These are phyloP conservation scores for Neurospora sp. DNA, from an alignment of 495 filamentous ascomycete genomes.

Conservation along the genomic window DNA sequence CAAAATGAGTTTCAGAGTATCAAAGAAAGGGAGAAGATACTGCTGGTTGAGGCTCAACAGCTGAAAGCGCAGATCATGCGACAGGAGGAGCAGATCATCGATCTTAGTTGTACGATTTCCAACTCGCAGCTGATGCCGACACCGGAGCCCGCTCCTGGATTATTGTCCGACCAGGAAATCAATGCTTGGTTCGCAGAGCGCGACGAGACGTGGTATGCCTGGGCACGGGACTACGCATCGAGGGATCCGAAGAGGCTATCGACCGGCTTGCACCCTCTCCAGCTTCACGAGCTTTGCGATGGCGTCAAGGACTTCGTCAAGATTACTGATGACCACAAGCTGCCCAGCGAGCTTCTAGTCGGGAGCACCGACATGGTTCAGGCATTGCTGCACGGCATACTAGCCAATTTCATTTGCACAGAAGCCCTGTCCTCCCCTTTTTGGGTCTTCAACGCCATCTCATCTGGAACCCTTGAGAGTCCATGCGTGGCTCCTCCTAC, in stretches of 20 bases:
- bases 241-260: neutral
- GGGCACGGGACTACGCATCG: neutral
- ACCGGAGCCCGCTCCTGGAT: neutral
- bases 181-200: conserved; percentile 2
- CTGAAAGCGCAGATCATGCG: neutral
- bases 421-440: neutral
- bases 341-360: neutral
- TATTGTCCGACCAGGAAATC: conserved; percentile 3
- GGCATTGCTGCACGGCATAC: conserved; percentile 5
- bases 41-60: neutral
- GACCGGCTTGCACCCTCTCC: conserved; percentile 1
- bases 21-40: conserved; percentile 1
- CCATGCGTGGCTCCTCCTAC: neutral
- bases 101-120: neutral
- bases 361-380: neutral
- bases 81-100: neutral
- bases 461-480: neutral
- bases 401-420: conserved; percentile 6
- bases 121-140: too few species aligned
- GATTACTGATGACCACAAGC: neutral
- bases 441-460: conserved; percentile 8
- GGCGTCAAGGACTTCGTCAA: conserved; percentile 5
- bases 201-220: neutral
- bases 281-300: conserved; percentile 6
- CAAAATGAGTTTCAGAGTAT: neutral